Evolutionary conservation across 805 yeast species (phyloP).

Genomic region (Zygotorulaspora sp.): DNA sequence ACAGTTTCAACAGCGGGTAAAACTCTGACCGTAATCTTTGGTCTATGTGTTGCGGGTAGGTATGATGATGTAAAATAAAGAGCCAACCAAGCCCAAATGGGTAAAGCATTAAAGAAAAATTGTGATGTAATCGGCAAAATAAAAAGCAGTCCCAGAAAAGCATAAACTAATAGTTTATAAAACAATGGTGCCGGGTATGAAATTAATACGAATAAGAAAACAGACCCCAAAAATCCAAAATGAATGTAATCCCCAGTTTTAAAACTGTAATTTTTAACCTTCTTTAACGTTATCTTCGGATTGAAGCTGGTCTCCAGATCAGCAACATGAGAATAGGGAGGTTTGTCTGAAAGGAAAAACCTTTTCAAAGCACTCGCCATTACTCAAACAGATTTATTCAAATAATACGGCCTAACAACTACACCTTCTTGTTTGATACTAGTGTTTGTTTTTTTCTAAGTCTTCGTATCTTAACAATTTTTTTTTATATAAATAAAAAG

Average conservation of each 20-base stretch:
- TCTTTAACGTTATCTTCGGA: slow-evolving; percentile 40
- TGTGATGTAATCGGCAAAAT: slow-evolving; percentile 76
- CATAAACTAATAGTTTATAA: slow-evolving; percentile 29
- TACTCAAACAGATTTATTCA: background rate
- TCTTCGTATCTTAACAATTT: too few relatives aligned
- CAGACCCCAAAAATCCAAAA: slow-evolving; percentile 46
- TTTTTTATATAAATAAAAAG: background rate
- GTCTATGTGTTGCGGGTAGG: slow-evolving; percentile 70
- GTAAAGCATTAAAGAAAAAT: slow-evolving; percentile 77
- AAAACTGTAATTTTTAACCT: slow-evolving; percentile 42
- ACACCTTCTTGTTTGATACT: too few relatives aligned
- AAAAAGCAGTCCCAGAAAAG: slow-evolving; percentile 43
- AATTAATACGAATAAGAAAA: slow-evolving; percentile 55
- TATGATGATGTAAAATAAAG: slow-evolving; percentile 73
- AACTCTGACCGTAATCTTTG: slow-evolving; percentile 83
- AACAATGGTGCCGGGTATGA: slow-evolving; percentile 54
- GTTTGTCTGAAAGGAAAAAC: slow-evolving; percentile 53
- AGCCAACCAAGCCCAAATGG: slow-evolving; percentile 81
- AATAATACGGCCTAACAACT: too few relatives aligned
- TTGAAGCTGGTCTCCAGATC: slow-evolving; percentile 49
- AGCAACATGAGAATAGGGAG: slow-evolving; percentile 45
- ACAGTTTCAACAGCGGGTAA: slow-evolving; percentile 91
- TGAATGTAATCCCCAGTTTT: slow-evolving; percentile 47
- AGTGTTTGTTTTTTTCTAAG: too few relatives aligned
- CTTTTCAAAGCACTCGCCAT: slow-evolving; percentile 40